These are phyloP conservation scores for Danielozyma ontarioensis DNA, from an alignment of 805 yeast species.

Conservation along the genomic window DNA sequence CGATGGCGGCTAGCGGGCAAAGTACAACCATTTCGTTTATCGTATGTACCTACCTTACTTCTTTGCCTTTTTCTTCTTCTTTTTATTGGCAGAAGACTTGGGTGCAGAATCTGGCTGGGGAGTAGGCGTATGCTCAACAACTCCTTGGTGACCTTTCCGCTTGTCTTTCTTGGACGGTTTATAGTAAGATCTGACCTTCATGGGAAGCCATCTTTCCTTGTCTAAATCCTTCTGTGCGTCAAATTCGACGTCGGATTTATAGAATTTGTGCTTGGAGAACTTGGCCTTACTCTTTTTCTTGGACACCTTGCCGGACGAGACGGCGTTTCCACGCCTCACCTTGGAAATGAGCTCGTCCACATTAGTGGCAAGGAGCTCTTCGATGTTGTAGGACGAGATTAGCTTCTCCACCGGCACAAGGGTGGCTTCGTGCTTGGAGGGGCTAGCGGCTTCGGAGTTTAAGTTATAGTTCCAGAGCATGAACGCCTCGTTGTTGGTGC, in stretches of 20 bases:
- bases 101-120: conserved; percentile 14
- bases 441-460: background rate
- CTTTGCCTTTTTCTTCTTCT: conserved; percentile 14
- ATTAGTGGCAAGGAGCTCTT: conserved; percentile 27
- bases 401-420: conserved; percentile 16
- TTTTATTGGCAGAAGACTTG: conserved; percentile 23
- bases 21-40: no score
- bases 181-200: conserved; percentile 79
- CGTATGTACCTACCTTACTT: no score
- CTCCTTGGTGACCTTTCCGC: conserved; percentile 24
- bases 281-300: conserved; percentile 18
- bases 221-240: conserved; percentile 28
- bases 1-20: no score
- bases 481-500: no score
- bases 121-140: conserved; percentile 12
- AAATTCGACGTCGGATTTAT: no score
- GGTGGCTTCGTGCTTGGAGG: no score
- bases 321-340: conserved; percentile 1
- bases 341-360: conserved; percentile 17
- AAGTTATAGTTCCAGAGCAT: conserved; percentile 2
- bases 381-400: conserved; percentile 15
- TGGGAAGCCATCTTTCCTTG: conserved; percentile 85
- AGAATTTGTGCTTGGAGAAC: conserved; percentile 12
- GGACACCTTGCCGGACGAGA: conserved; percentile 12
- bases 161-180: conserved; percentile 68